Evolutionary conservation across 306 rosid species (phyloP), one percentile per base, ranked within the genome.

Genomic region (Cicer arietinum): DNA sequence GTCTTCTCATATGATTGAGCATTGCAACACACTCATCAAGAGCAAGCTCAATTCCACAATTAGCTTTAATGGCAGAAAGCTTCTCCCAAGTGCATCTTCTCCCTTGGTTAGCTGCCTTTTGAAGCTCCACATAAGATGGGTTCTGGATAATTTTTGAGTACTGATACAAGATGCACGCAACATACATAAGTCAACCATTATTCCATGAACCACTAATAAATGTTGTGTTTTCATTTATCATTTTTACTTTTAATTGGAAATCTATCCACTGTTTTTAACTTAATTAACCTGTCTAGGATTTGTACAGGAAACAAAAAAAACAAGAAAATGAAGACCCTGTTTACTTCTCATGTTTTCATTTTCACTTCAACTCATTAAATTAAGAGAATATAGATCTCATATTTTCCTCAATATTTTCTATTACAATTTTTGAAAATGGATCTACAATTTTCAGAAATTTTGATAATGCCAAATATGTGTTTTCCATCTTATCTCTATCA

Each of bases 41-140:
- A 52, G 80, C 93, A 74, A 94, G 94, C 83, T 94, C 98, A 80
- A 90, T 91, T 68, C 95, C 95, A 39, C 97, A 92, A 80, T 94
- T 91, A 10, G 97, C 97, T 88, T 94, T 94, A 65, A 94, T 89
- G 71, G 99, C 96, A 0, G 97, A 90, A 3, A 94, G 96, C 87
- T 94, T 94, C 93, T 91, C 97, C 99, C 99, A 94, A 57, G 96
- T 91, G 80, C 99, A 86, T 84, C 97, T 85, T 83, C 99, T 87
- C 56, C 99, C 99, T 79, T 94, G 99, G 77, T 91, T 94, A 42
- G 91, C 88, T 44, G 99, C 97, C 88, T 94, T 94, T 79, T 94
- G 99, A 80, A 94, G 97, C 81, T 94, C 99, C 79, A 85, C 66
- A 48, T 77, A 67, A n/a, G 96, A 84, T 39, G 97, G 97, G 80